Conservation (phyloP, 2,329 filamentous ascomycete species). For the Pseudocercospora crystallina region DNA sequence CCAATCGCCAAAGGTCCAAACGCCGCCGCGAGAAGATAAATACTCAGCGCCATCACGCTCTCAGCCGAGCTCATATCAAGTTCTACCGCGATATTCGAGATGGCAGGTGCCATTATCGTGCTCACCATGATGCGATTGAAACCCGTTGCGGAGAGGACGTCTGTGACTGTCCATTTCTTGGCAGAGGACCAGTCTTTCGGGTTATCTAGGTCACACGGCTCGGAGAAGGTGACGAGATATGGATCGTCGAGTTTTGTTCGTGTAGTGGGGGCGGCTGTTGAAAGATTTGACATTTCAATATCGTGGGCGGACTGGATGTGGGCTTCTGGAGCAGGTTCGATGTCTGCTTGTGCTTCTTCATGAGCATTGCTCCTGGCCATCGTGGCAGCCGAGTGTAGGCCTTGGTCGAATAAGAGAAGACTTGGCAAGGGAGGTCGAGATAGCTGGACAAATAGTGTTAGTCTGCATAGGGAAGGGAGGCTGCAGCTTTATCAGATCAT, state of each 20-base stretch:
- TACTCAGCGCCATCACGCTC: constrained; percentile 20
- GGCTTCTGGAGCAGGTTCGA: too few species aligned
- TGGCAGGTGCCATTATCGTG: constrained; percentile 54
- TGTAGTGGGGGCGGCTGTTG: too few species aligned
- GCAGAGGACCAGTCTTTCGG: constrained; percentile 7
- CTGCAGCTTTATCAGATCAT: too few species aligned
- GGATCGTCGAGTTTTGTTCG: constrained; percentile 10
- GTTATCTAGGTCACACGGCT: constrained; percentile 25
- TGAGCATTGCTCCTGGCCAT: too few species aligned
- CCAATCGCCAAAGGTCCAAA: constrained; percentile 23
- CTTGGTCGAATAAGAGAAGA: too few species aligned
- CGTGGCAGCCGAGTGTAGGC: too few species aligned
- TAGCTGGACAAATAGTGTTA: too few species aligned
- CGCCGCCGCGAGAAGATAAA: constrained; percentile 22
- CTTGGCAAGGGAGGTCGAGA: too few species aligned
- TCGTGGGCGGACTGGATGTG: too few species aligned
- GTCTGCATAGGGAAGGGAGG: too few species aligned
- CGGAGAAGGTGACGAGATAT: constrained; percentile 16
- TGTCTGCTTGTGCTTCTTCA: too few species aligned
- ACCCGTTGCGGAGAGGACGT: constrained; percentile 51
- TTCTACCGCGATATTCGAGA: constrained; percentile 43
- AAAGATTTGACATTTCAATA: too few species aligned
- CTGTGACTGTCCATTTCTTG: constrained; percentile 52
- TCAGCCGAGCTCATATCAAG: constrained; percentile 35
- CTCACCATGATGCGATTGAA: constrained; percentile 53